Evolutionary conservation across 192 early-diverging fungal species (phyloP), one percentile per base, ranked within the genome.

Genomic region (Irineochytrium annulatum): DNA sequence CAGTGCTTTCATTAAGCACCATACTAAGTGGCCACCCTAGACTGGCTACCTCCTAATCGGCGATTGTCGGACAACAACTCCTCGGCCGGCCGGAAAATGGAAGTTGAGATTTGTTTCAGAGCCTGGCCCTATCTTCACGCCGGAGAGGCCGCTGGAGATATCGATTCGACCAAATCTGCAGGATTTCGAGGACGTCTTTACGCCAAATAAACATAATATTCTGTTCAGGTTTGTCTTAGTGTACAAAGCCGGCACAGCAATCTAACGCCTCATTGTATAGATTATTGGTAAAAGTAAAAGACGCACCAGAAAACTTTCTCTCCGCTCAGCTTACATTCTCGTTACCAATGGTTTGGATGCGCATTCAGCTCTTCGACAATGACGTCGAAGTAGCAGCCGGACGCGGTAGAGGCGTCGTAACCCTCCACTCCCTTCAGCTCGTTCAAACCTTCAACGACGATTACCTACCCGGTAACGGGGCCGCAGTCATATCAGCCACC

Each of bases 181-280:
- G 59, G 82, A 84, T 61, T 77, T 84, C 53, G 77, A 77, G 32
- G 82, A 84, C 27, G 34, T 66, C 1, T 82, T 57, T 51, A 32
- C 63, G 26, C 82, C 73, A 30, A 84, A 82, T 60, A 81, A 81
- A 59, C 78, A 84, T 48, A 72, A 80, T 45, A 61, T 80, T 26
- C 61, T 84, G 3, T 84, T 84, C 41, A 55, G 82, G 72, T 78
- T 35, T 26, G 39, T 65, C 22, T n/a, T 65, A 26, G 48, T 58
- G 6, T 31, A 64, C 26, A 68, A 75, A 34, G 56, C 63, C 28
- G 61, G 29, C 1, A 29, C 48, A 3, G 59, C 53, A n/a, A 51
- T 20, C 37, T 27, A 26, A 52, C 16, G 26, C 16, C 49, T 24
- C 48, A 22, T 11, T 22, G 8, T 20, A 51, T 26, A 17, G 6